phyloP scores from a whole-genome alignment of 2,329 filamentous ascomycete genomes.

The Pyrenochaeta sp. region DNA sequence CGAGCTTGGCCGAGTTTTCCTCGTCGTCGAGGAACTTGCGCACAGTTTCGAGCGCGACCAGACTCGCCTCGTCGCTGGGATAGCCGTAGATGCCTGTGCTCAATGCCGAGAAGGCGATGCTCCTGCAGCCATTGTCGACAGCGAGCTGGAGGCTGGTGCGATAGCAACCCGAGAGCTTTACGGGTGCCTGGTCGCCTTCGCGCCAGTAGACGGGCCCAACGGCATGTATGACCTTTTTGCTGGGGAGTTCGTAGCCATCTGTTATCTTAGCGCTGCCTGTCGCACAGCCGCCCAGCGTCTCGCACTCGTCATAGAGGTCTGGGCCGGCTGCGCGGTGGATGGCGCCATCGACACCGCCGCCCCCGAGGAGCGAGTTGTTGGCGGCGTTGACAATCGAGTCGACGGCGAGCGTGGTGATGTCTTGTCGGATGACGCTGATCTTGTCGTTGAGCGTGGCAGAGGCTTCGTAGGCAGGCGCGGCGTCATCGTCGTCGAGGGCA shows the following conservation, averaged over 20 bases:
- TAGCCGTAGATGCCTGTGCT: slow-evolving; percentile 94
- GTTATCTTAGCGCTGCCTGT: slow-evolving; percentile 88
- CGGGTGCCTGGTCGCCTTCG: slow-evolving; percentile 47
- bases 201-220: slow-evolving; percentile 80
- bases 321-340: slow-evolving; percentile 85
- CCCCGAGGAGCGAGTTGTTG: slow-evolving; percentile 78
- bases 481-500: slow-evolving; percentile 23
- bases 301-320: slow-evolving; percentile 73
- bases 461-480: slow-evolving; percentile 17
- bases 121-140: slow-evolving; percentile 68
- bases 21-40: slow-evolving; percentile 61
- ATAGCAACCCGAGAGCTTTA: slow-evolving; percentile 71
- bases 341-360: slow-evolving; percentile 79
- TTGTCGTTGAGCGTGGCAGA: slow-evolving; percentile 64
- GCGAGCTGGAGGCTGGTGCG: slow-evolving; percentile 75
- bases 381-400: slow-evolving; percentile 95
- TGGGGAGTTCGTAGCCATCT: slow-evolving; percentile 75
- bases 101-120: slow-evolving; percentile 81
- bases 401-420: slow-evolving; percentile 80
- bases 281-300: slow-evolving; percentile 72
- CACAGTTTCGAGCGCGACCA: slow-evolving; percentile 71
- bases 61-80: slow-evolving; percentile 75
- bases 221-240: slow-evolving; percentile 83
- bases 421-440: slow-evolving; percentile 73
- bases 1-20: slow-evolving; percentile 60